Percentiles rank a stretch among this genome's conserved stretches.
phyloP scores from a whole-genome alignment of 306 rosid species.

The Citrullus amarus region DNA sequence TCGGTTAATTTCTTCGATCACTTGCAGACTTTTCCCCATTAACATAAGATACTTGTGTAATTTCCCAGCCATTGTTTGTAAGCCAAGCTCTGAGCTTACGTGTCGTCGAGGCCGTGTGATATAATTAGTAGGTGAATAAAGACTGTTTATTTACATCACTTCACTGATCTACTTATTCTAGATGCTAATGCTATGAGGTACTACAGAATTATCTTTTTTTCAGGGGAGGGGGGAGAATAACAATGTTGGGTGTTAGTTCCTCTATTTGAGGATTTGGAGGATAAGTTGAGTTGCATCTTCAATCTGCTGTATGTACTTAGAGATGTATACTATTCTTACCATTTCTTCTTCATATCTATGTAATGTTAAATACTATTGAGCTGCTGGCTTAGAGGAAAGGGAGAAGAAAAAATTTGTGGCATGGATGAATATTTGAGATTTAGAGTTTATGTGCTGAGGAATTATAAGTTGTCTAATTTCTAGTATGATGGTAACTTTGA shows the following conservation, averaged over 20 bases:
- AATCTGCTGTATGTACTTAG: background rate
- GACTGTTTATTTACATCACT: background rate
- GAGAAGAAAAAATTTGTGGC: background rate
- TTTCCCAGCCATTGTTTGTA: constrained; percentile 1
- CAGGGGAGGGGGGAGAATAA: background rate
- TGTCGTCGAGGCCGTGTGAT: background rate
- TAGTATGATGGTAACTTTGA: background rate
- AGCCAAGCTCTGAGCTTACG: constrained; percentile 4
- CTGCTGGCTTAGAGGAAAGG: background rate
- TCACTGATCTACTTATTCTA: constrained; percentile 4
- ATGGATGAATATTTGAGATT: background rate
- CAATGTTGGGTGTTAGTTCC: background rate
- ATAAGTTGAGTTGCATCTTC: constrained; percentile 1
- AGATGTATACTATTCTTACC: background rate
- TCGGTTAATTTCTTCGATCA: constrained; percentile 22
- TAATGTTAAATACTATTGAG: background rate
- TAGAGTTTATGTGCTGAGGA: background rate
- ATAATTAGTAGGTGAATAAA: constrained; percentile 4
- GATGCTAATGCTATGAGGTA: constrained; percentile 1
- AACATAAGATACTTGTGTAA: constrained; percentile 6
- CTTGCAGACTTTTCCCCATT: background rate
- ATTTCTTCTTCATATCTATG: background rate
- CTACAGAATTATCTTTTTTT: background rate
- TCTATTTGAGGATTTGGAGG: background rate
- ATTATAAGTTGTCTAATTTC: background rate